A percentile compares a stretch with the other conserved stretches of the same genome.
Conservation (phyloP, 257 asterid genomes). For the Petrea volubilis region DNA sequence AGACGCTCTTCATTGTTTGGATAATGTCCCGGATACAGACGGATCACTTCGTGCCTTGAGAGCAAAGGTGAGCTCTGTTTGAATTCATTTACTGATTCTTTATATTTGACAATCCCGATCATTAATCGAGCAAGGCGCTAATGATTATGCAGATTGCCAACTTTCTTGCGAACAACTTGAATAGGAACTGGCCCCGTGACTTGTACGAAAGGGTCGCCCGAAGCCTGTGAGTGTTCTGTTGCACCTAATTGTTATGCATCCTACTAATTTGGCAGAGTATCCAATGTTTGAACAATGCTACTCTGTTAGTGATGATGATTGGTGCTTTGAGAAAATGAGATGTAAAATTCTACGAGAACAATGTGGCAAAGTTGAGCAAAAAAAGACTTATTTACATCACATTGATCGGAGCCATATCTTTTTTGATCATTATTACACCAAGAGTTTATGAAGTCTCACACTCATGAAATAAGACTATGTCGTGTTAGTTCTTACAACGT, state of each 20-base stretch:
- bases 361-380: too few species aligned
- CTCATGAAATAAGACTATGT: too few species aligned
- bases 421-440: too few species aligned
- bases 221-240: slow-evolving; percentile 52
- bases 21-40: slow-evolving; percentile 79
- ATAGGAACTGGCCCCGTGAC: slow-evolving; percentile 92
- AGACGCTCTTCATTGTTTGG: slow-evolving; percentile 82
- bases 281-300: slow-evolving; percentile 10
- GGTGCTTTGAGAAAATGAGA: too few species aligned
- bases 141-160: slow-evolving; percentile 73
- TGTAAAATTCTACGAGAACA: too few species aligned
- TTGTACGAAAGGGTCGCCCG: slow-evolving; percentile 86
- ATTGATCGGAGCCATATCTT: too few species aligned
- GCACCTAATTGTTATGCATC: slow-evolving; percentile 13
- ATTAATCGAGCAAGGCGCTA: neutral
- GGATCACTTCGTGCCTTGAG: slow-evolving; percentile 93
- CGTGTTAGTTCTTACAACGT: too few species aligned
- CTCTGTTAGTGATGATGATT: neutral
- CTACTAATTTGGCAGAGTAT: neutral
- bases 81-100: neutral
- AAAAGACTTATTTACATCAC: too few species aligned
- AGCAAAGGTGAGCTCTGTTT: slow-evolving; percentile 56
- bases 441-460: too few species aligned
- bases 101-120: neutral
- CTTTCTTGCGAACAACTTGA: slow-evolving; percentile 83